Percentiles rank a stretch among this genome's conserved stretches.
Evolutionary conservation across 2,329 filamentous ascomycete species (phyloP).

Genomic region (Juglanconis juglandina): DNA sequence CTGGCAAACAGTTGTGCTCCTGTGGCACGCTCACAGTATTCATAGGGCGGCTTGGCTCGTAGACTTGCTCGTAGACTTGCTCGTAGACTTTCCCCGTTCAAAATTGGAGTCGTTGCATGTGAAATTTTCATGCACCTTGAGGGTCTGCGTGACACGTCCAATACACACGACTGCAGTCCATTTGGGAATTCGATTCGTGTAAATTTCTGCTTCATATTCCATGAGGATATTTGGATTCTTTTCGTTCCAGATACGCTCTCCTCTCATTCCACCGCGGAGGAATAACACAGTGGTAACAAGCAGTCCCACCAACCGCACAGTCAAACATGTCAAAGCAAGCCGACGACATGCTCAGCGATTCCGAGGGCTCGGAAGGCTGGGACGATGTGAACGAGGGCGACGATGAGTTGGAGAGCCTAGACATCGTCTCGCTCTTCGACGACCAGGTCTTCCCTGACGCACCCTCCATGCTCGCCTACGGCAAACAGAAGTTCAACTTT

Average conservation of each 20-base stretch:
- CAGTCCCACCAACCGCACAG: background rate
- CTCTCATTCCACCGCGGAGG: too few relatives aligned
- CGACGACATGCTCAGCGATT: constrained; percentile 28
- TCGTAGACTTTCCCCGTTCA: constrained; percentile 12
- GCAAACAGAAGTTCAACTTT: constrained; percentile 63
- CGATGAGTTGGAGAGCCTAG: constrained; percentile 59
- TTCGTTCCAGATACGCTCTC: too few relatives aligned
- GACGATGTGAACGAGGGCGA: constrained; percentile 39
- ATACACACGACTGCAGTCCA: too few relatives aligned
- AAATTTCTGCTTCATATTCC: too few relatives aligned
- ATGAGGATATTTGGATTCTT: too few relatives aligned
- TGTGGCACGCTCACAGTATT: background rate
- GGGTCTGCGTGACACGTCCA: too few relatives aligned
- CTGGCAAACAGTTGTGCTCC: background rate
- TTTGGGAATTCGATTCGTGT: too few relatives aligned
- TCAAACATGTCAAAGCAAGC: constrained; percentile 13
- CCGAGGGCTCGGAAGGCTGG: constrained; percentile 35
- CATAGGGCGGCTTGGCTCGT: constrained; percentile 10
- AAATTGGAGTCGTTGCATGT: constrained; percentile 14
- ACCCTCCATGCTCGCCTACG: constrained; percentile 63
- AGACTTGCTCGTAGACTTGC: background rate
- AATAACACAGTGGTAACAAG: too few relatives aligned
- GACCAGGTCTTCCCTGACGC: constrained; percentile 63
- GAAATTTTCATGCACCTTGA: constrained; percentile 12
- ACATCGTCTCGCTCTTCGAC: constrained; percentile 66